A percentile compares a stretch with the other conserved stretches of the same genome.
phyloP scores from a whole-genome alignment of 2,329 filamentous ascomycete species.

The Fusarium xylarioides region DNA sequence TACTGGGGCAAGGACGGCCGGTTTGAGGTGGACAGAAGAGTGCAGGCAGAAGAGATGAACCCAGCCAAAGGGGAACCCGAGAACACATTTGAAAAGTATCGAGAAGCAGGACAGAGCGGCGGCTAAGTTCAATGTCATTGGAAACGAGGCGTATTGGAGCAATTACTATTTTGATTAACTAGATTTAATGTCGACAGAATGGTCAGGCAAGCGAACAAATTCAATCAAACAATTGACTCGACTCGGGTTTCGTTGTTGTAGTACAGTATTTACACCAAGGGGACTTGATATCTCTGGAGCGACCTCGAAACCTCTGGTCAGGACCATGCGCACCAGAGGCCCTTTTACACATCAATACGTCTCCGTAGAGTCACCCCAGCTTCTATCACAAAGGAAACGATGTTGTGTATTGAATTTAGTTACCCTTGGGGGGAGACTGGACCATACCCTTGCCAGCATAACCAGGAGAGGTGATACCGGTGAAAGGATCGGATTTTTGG shows the following conservation, averaged over 20 bases:
- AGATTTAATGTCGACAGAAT: slow-evolving; percentile 20
- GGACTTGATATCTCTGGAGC: slow-evolving; percentile 43
- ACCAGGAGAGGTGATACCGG: slow-evolving; percentile 80
- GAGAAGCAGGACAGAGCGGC: slow-evolving; percentile 59
- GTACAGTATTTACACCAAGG: slow-evolving; percentile 56
- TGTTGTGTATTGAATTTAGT: slow-evolving; percentile 50
- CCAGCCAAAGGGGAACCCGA: slow-evolving; percentile 27
- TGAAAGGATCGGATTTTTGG: slow-evolving; percentile 87
- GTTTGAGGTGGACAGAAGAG: slow-evolving; percentile 73
- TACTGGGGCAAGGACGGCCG: slow-evolving; percentile 77
- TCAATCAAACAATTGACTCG: slow-evolving; percentile 46
- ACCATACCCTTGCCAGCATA: slow-evolving; percentile 83
- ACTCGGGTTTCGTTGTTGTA: slow-evolving; percentile 52
- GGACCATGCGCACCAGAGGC: slow-evolving; percentile 40
- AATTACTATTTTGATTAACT: slow-evolving; percentile 20
- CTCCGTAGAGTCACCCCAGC: slow-evolving; percentile 43
- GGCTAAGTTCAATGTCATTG: slow-evolving; percentile 46
- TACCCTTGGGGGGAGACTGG: slow-evolving; percentile 70
- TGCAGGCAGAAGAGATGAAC: slow-evolving; percentile 68
- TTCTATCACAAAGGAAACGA: slow-evolving; percentile 50
- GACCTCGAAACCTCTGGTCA: slow-evolving; percentile 44
- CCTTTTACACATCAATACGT: slow-evolving; percentile 49
- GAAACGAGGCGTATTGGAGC: slow-evolving; percentile 19
- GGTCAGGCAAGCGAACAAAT: slow-evolving; percentile 35
- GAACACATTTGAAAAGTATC: slow-evolving; percentile 52